These are phyloP conservation scores for Eremomyces bilateralis DNA, from an alignment of 495 filamentous ascomycete genomes.

Conservation along the genomic window DNA sequence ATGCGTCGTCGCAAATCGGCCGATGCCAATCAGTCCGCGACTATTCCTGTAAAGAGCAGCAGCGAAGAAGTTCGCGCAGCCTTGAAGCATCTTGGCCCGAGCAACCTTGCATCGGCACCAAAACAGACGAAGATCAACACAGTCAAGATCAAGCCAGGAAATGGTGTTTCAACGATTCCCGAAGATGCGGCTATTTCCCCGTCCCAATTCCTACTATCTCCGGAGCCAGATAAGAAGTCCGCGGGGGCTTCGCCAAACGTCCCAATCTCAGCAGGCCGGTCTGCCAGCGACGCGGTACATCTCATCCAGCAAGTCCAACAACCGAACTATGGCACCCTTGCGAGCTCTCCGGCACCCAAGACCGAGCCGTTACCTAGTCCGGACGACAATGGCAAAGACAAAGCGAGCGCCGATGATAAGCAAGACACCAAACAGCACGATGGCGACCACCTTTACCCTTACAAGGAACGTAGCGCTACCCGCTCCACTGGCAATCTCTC, in stretches of 20 bases:
- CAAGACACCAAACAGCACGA: not conserved
- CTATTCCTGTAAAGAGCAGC: conserved; percentile 11
- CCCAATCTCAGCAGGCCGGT: not conserved
- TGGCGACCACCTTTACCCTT: no score
- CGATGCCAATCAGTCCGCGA: conserved; percentile 2
- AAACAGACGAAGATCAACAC: conserved; percentile 63
- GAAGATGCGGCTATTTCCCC: conserved; percentile 5
- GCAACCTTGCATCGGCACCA: conserved; percentile 70
- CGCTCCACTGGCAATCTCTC: not conserved
- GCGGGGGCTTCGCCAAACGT: not conserved
- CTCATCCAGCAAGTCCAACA: not conserved
- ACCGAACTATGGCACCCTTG: not conserved
- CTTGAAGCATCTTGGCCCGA: conserved; percentile 76
- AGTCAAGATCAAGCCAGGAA: conserved; percentile 73
- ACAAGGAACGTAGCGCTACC: not conserved
- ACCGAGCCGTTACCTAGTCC: not conserved
- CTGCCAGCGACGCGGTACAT: not conserved
- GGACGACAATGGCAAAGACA: not conserved
- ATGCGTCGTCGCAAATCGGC: conserved; percentile 21
- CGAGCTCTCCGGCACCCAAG: not conserved
- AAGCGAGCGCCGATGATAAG: not conserved
- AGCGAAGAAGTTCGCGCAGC: conserved; percentile 55
- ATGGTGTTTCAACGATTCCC: conserved; percentile 7
- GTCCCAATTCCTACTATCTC: no score
- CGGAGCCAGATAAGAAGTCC: not conserved